These are phyloP conservation scores for Fusarium heterosporum DNA, from an alignment of 2,329 filamentous ascomycete species.

Conservation along the genomic window DNA sequence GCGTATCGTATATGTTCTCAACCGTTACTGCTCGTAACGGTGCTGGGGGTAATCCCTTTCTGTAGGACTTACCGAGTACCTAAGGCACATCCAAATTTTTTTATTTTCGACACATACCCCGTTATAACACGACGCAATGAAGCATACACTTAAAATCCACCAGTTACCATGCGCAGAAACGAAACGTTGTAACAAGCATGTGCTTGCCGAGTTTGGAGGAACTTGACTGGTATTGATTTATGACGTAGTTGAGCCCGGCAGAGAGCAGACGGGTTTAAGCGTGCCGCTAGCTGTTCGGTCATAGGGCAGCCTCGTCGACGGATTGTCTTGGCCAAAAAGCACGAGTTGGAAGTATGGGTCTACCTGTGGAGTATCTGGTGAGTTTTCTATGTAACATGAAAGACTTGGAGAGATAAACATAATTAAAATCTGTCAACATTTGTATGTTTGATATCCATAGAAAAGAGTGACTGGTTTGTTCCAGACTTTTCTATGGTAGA, in stretches of 20 bases:
- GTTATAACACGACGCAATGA: no score
- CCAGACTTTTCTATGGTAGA: constrained; percentile 16
- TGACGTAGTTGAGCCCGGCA: constrained; percentile 20
- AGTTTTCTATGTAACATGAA: no score
- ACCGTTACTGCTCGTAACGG: neutral
- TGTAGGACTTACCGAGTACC: neutral
- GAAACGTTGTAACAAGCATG: constrained; percentile 3
- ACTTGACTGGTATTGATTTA: constrained; percentile 1
- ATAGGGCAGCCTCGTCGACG: neutral
- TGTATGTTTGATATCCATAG: neutral
- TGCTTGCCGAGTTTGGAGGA: constrained; percentile 13
- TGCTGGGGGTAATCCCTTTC: neutral
- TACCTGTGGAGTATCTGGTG: no score
- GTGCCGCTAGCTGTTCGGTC: constrained; percentile 19
- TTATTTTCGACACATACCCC: no score
- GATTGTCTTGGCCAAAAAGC: constrained; percentile 1
- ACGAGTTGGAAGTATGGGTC: neutral
- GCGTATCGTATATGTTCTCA: neutral
- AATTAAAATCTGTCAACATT: neutral
- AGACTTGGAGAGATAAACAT: neutral
- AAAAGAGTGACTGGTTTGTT: neutral
- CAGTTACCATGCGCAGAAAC: neutral
- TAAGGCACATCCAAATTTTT: no score
- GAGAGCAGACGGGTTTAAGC: constrained; percentile 3
- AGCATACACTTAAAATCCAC: neutral